These are phyloP conservation scores for Terana coerulea DNA, from an alignment of 768 basidiomycete genomes.

Conservation along the genomic window DNA sequence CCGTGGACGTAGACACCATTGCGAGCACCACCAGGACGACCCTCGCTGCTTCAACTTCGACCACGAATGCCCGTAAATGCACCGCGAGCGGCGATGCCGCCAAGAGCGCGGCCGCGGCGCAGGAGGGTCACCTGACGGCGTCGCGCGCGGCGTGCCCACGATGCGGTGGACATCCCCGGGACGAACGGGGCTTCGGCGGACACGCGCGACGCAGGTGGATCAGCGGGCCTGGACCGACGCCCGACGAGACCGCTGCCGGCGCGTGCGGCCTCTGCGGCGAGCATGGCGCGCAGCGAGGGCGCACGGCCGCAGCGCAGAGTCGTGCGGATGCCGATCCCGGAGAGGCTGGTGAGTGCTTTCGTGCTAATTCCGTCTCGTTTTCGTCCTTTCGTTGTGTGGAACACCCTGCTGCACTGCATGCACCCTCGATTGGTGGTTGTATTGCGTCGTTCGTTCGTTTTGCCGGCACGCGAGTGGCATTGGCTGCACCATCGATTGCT, in stretches of 20 bases:
- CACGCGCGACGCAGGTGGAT: slow-evolving; percentile 10
- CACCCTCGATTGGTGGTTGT: no score
- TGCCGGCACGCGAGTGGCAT: no score
- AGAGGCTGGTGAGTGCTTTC: slow-evolving; percentile 30
- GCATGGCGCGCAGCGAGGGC: slow-evolving; percentile 9
- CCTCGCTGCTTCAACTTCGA: no score
- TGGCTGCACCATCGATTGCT: no score
- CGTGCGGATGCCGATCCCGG: slow-evolving; percentile 22
- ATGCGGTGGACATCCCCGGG: no score
- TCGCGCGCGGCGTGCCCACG: neutral
- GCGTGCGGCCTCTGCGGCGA: neutral
- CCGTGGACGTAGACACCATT: no score
- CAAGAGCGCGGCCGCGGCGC: neutral
- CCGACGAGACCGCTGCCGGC: slow-evolving; percentile 3
- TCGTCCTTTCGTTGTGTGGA: no score
- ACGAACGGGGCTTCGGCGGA: slow-evolving; percentile 1
- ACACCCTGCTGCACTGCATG: no score
- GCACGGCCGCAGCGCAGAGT: slow-evolving; percentile 6
- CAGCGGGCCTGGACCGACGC: slow-evolving; percentile 15
- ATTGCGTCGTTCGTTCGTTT: no score
- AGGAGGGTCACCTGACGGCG: slow-evolving; percentile 3
- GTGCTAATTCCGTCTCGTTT: no score
- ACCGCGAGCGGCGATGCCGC: neutral
- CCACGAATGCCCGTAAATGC: no score
- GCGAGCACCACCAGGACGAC: no score